Conservation (phyloP, 2,329 filamentous ascomycete species). For the Chrysosporium queenslandicum region DNA sequence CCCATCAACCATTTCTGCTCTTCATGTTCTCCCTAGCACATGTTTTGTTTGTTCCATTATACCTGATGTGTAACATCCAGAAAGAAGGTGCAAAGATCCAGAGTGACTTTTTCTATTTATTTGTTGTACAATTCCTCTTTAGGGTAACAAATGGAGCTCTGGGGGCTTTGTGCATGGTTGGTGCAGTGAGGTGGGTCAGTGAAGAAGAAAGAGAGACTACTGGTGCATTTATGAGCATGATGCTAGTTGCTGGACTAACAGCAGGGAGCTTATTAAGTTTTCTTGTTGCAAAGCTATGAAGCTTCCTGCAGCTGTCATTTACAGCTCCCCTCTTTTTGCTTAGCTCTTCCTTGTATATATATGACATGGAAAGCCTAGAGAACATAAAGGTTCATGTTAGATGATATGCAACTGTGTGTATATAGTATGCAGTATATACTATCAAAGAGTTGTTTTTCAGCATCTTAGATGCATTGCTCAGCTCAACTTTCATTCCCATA, state of each 20-base stretch:
- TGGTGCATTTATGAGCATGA: constrained; percentile 87
- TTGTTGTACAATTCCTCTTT: constrained; percentile 72
- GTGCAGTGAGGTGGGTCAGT: constrained; percentile 68
- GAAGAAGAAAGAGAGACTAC: constrained; percentile 76
- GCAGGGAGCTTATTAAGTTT: constrained; percentile 87
- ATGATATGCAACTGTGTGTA: too few species aligned
- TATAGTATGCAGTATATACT: too few species aligned
- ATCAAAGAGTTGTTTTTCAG: too few species aligned
- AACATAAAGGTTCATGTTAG: too few species aligned
- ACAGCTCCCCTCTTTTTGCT: background rate
- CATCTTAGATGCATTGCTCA: too few species aligned
- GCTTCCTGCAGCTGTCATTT: too few species aligned
- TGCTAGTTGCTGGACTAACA: constrained; percentile 73
- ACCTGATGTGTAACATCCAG: constrained; percentile 78
- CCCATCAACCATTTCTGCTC: constrained; percentile 54
- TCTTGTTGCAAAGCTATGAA: constrained; percentile 39
- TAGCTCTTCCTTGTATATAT: background rate
- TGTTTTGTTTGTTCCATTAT: constrained; percentile 67
- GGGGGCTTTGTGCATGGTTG: constrained; percentile 85
- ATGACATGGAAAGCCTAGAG: too few species aligned
- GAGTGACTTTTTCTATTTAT: constrained; percentile 81
- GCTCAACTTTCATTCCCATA: too few species aligned
- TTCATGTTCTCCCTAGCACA: constrained; percentile 59
- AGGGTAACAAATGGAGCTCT: constrained; percentile 82
- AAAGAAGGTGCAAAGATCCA: constrained; percentile 61